Base-by-base conservation (phyloP, 148 eudicot species). In the Camellia sinensis region DNA sequence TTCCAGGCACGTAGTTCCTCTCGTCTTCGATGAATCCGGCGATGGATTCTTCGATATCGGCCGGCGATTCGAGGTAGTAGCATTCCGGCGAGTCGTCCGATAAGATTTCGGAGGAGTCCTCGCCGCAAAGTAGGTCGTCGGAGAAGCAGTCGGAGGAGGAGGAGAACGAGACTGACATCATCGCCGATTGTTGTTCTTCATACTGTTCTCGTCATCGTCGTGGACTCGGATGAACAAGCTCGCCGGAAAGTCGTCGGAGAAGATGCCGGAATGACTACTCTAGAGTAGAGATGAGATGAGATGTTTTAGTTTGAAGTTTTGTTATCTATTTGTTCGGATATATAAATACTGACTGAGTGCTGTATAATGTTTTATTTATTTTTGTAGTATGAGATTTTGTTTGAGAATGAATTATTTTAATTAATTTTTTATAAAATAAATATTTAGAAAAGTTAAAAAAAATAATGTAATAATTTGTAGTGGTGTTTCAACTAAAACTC, bases 41-140 rank as follows among this genome's bases (percentile, higher is more conserved):
- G 82, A 94, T 89, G 13, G 94, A 91, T 53, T 89, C 87, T 12
- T 86, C 89, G 54, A 82, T 56, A 12, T 85, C 89, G 7, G 80
- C 89, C 76, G 81, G 79, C 61, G 89, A 83, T 4, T 84, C 90
- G 19, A 86, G 12, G 57, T 81, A 80, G 22, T 62, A 89, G 60
- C 77, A 80, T 7, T 88, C 93, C 83, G 88, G 89, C 52, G 68
- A 78, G 40, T 79, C 82, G 0, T 69, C 86, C 7, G 87, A 76
- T 15, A 85, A 78, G 14, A 81, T 84, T 18, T 46, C 85, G 81
- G 97, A 92, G 44, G 97, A 92, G 44, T 89, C 91, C 75, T 95
- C 97, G 80, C 87, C 79, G 86, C 97, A 93, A 68, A 90, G 86
- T 2, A 95, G 84, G 81, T 95, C 88, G 75, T 95, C 88, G 77